phyloP scores from a whole-genome alignment of 2,329 filamentous ascomycete genomes.

The Neonectria faginata region DNA sequence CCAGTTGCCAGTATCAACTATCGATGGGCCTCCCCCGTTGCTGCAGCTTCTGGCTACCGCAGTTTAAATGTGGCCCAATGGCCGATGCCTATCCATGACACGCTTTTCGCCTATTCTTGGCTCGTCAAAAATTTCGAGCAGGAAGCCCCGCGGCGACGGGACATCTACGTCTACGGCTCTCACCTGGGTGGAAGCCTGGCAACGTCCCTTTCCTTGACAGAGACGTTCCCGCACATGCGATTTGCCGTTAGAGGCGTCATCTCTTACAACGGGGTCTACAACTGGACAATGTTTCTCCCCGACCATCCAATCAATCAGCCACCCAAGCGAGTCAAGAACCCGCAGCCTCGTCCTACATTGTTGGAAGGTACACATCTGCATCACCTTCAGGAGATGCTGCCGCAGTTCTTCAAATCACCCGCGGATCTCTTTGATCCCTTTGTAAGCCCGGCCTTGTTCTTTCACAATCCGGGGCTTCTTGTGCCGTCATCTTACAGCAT shows the following conservation, averaged over 20 bases:
- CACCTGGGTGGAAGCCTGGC: conserved; percentile 69
- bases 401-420: conserved; percentile 61
- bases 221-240: conserved; percentile 57
- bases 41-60: background rate
- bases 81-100: conserved; percentile 70
- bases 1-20: conserved; percentile 70
- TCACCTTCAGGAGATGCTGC: conserved; percentile 51
- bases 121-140: conserved; percentile 59
- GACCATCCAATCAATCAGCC: conserved; percentile 60
- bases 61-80: conserved; percentile 52
- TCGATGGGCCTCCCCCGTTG: conserved; percentile 59
- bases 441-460: conserved; percentile 68
- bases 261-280: conserved; percentile 71
- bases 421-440: conserved; percentile 69
- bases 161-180: conserved; percentile 64
- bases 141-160: conserved; percentile 49
- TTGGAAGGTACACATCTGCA: conserved; percentile 52
- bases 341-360: conserved; percentile 26
- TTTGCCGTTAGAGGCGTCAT: conserved; percentile 66
- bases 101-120: conserved; percentile 66
- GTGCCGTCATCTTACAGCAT: conserved; percentile 59
- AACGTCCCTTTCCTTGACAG: conserved; percentile 67
- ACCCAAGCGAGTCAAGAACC: conserved; percentile 31
- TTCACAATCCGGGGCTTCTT: conserved; percentile 63
- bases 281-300: conserved; percentile 72